Evolutionary conservation across 345 rosid genomes (phyloP).

Genomic region (Zanthoxylum bungeanum): DNA sequence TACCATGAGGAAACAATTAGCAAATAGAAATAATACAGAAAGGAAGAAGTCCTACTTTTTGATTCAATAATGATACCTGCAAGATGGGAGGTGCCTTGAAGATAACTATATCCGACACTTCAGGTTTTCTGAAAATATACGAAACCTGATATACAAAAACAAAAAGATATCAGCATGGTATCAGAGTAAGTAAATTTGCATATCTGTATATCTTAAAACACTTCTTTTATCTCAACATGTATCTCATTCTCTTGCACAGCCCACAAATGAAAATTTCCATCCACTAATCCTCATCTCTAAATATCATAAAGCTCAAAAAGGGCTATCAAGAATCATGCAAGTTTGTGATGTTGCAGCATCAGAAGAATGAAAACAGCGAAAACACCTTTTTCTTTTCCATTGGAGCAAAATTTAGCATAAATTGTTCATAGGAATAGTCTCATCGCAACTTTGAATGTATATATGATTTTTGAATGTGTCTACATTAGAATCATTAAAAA

Average conservation of each 20-base stretch:
- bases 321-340: neutral
- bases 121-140: slow-evolving; percentile 74
- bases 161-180: neutral
- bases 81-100: slow-evolving; percentile 83
- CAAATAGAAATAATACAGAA: neutral
- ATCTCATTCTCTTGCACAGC: neutral
- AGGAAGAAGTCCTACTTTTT: neutral
- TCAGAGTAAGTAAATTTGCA: neutral
- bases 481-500: too few species aligned
- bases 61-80: slow-evolving; percentile 39
- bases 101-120: slow-evolving; percentile 79
- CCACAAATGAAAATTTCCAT: neutral
- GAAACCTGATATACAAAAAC: slow-evolving; percentile 50
- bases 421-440: too few species aligned
- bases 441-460: too few species aligned
- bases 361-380: neutral
- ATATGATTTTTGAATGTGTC: too few species aligned
- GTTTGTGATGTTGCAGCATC: neutral
- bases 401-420: neutral
- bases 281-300: too few species aligned
- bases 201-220: neutral
- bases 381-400: neutral
- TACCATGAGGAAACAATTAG: slow-evolving; percentile 15
- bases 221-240: neutral
- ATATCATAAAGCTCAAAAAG: neutral